Conservation (phyloP, 495 filamentous ascomycete genomes). For the Aspergillus conjunctus region DNA sequence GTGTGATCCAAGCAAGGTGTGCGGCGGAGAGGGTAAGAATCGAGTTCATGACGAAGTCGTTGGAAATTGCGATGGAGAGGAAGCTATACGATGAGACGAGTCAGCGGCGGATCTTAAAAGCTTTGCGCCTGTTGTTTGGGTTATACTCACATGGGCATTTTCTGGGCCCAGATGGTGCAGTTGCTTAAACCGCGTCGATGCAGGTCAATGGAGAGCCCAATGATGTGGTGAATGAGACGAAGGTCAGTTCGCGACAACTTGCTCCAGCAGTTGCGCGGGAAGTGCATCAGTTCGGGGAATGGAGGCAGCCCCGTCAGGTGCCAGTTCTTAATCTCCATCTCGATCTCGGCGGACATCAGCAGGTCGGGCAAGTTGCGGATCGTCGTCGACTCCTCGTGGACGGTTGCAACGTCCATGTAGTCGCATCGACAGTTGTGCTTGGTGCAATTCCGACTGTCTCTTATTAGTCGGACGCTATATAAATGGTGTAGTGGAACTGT, state of each 20-base stretch:
- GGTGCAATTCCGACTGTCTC: conserved; percentile 88
- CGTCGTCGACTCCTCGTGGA: conserved; percentile 63
- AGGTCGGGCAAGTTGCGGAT: conserved; percentile 75
- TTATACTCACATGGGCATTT: conserved; percentile 80
- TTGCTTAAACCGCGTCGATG: conserved; percentile 71
- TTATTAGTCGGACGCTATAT: not conserved
- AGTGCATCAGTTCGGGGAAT: conserved; percentile 78
- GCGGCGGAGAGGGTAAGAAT: conserved; percentile 88
- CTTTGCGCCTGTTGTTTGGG: too few species aligned
- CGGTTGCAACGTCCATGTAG: conserved; percentile 78
- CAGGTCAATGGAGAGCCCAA: conserved; percentile 81
- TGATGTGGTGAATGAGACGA: conserved; percentile 88
- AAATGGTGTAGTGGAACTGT: conserved; percentile 30
- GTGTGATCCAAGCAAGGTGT: conserved; percentile 84
- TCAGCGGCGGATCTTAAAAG: not conserved
- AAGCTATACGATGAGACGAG: conserved; percentile 57
- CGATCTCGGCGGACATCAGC: conserved; percentile 79
- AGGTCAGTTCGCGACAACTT: conserved; percentile 73
- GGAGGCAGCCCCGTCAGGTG: conserved; percentile 81
- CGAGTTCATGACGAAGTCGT: conserved; percentile 90
- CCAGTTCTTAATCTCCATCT: conserved; percentile 81
- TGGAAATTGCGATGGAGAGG: conserved; percentile 74
- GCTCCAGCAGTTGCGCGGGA: conserved; percentile 57
- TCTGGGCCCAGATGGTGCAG: conserved; percentile 88
- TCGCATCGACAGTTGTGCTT: conserved; percentile 98